A percentile compares a stretch with the other conserved stretches of the same genome.
Conservation (phyloP, 2,329 filamentous ascomycete genomes). For the Claviceps digitariae region DNA sequence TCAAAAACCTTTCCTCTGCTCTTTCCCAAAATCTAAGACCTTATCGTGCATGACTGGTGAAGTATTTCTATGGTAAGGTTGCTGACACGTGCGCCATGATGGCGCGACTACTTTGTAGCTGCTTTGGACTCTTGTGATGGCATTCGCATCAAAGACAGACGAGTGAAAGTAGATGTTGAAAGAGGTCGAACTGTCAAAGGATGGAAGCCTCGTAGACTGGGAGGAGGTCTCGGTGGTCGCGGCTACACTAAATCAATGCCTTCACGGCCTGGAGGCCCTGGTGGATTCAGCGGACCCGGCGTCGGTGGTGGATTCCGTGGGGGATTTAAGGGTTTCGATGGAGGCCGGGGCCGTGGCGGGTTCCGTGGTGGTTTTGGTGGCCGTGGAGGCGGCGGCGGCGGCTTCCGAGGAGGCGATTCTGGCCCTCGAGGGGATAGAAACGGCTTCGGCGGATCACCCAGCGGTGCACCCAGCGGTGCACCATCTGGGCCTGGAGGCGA, state of each 20-base stretch:
- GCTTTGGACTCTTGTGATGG: conserved; percentile 78
- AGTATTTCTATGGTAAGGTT: conserved; percentile 38
- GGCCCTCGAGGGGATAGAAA: conserved; percentile 25
- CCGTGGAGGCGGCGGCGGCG: conserved; percentile 41
- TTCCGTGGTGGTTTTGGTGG: conserved; percentile 30
- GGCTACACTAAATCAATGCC: conserved; percentile 78
- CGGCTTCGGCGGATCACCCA: conserved; percentile 32
- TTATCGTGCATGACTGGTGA: background rate
- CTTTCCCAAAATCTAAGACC: conserved; percentile 1
- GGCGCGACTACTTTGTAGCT: conserved; percentile 54
- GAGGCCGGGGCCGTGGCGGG: conserved; percentile 28
- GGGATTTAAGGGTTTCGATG: conserved; percentile 33
- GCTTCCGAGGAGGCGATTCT: conserved; percentile 32
- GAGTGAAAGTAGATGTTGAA: conserved; percentile 91
- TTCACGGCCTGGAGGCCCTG: conserved; percentile 54
- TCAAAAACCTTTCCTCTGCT: conserved; percentile 16
- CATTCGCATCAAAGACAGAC: conserved; percentile 81
- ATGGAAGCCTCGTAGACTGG: conserved; percentile 84
- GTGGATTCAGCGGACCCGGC: conserved; percentile 43
- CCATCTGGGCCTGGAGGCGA: conserved; percentile 45
- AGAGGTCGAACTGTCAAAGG: conserved; percentile 85
- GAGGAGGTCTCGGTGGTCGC: conserved; percentile 81
- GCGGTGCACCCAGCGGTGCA: conserved; percentile 37
- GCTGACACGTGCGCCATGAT: conserved; percentile 51
- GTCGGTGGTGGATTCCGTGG: conserved; percentile 29